phyloP scores from a whole-genome alignment of 2,329 filamentous ascomycete species.

The Penicillium sp. region DNA sequence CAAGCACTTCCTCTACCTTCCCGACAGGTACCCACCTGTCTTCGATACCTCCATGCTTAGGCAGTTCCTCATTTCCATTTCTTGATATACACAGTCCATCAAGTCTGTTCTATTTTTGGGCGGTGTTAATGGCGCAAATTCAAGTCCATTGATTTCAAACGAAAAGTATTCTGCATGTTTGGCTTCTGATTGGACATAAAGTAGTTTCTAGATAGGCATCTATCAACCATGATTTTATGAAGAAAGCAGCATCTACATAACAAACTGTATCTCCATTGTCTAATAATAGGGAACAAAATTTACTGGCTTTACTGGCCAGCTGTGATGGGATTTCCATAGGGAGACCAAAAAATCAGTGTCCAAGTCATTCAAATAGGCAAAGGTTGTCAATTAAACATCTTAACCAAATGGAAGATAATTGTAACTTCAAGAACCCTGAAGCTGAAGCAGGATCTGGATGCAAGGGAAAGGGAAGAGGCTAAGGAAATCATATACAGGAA shows the following conservation, averaged over 20 bases:
- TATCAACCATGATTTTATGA: conserved; percentile 18
- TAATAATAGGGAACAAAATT: too few species aligned
- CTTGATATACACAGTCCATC: conserved; percentile 19
- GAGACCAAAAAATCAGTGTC: not conserved
- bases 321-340: not conserved
- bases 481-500: conserved; percentile 22
- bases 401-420: conserved; percentile 2
- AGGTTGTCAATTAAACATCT: conserved; percentile 10
- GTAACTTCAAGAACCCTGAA: conserved; percentile 9
- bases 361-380: not conserved
- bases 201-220: conserved; percentile 22
- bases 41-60: conserved; percentile 25
- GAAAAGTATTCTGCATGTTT: conserved; percentile 28
- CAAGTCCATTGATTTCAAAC: conserved; percentile 21
- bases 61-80: conserved; percentile 19
- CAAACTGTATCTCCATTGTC: not conserved
- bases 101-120: conserved; percentile 19
- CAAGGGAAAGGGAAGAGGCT: conserved; percentile 5
- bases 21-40: conserved; percentile 17
- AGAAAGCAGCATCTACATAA: not conserved
- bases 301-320: not conserved
- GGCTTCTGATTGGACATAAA: conserved; percentile 16
- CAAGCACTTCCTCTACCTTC: conserved; percentile 14
- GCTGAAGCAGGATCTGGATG: conserved; percentile 10
- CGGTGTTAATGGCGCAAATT: conserved; percentile 28